A percentile compares a stretch with the other conserved stretches of the same genome.
Conservation (phyloP, 495 filamentous ascomycete genomes). For the Collariella sp. region DNA sequence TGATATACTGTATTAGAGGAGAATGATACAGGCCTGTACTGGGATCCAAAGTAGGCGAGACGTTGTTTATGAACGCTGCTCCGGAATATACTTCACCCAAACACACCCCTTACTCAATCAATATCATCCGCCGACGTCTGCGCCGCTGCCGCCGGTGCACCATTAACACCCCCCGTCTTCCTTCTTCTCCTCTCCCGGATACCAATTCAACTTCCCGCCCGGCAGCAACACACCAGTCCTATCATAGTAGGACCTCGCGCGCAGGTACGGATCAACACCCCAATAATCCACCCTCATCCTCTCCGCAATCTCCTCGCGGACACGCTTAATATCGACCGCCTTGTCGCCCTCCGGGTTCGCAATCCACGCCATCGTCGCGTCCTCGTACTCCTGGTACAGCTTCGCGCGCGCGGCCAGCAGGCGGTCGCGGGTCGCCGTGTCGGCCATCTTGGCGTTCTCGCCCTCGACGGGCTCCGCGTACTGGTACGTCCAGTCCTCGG, state of each 20-base stretch:
- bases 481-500: constrained; percentile 69
- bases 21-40: not conserved
- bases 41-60: no score
- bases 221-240: constrained; percentile 57
- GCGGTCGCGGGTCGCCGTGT: constrained; percentile 51
- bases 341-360: constrained; percentile 22
- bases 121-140: constrained; percentile 47
- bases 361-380: constrained; percentile 63
- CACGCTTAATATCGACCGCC: constrained; percentile 31
- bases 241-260: constrained; percentile 67
- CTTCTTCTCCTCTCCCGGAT: constrained; percentile 36
- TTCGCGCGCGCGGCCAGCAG: constrained; percentile 51
- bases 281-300: constrained; percentile 71
- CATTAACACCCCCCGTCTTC: constrained; percentile 21
- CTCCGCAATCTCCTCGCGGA: constrained; percentile 47
- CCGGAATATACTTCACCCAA: not conserved
- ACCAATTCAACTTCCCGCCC: constrained; percentile 61
- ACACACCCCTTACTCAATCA: constrained; percentile 32
- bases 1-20: not conserved
- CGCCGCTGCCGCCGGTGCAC: constrained; percentile 19
- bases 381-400: constrained; percentile 62
- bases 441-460: constrained; percentile 67
- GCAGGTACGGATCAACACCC: constrained; percentile 67
- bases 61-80: not conserved
- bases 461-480: constrained; percentile 66